Percentiles rank a stretch among this genome's conserved stretches.
These are phyloP conservation scores for Silene vulgaris DNA, from an alignment of 179 eudicot genomes.

Conservation along the genomic window DNA sequence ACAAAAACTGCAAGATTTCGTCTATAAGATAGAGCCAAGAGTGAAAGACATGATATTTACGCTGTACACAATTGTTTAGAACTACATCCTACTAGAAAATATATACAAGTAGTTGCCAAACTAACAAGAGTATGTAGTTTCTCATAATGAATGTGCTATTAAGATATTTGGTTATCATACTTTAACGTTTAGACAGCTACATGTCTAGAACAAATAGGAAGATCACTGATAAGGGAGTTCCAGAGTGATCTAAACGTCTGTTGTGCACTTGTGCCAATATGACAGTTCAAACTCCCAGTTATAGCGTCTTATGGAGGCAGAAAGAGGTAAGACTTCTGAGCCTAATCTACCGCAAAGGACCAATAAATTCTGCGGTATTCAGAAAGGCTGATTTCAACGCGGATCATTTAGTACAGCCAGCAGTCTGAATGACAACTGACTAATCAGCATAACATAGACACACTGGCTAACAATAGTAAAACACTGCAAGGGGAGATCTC, in stretches of 20 bases:
- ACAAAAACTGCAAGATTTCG: constrained; percentile 28
- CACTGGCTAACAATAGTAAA: background rate
- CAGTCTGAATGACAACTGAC: constrained; percentile 3
- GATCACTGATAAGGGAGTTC: background rate
- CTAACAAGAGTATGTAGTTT: background rate
- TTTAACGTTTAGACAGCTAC: background rate
- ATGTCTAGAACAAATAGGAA: background rate
- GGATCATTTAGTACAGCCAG: background rate
- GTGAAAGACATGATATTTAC: background rate
- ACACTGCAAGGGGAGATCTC: background rate
- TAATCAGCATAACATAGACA: background rate
- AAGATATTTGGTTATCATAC: background rate
- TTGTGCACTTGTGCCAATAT: background rate
- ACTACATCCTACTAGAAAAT: background rate
- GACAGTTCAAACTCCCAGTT: background rate
- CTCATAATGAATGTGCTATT: background rate
- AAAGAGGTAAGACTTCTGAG: background rate
- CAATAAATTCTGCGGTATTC: background rate
- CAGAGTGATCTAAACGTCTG: background rate
- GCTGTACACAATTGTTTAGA: background rate
- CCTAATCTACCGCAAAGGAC: background rate
- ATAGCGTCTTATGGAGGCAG: background rate
- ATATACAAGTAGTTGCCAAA: background rate
- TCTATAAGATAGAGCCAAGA: constrained; percentile 14
- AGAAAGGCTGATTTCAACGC: background rate